phyloP scores from a whole-genome alignment of 345 rosid species.

The Populus pruinosa region DNA sequence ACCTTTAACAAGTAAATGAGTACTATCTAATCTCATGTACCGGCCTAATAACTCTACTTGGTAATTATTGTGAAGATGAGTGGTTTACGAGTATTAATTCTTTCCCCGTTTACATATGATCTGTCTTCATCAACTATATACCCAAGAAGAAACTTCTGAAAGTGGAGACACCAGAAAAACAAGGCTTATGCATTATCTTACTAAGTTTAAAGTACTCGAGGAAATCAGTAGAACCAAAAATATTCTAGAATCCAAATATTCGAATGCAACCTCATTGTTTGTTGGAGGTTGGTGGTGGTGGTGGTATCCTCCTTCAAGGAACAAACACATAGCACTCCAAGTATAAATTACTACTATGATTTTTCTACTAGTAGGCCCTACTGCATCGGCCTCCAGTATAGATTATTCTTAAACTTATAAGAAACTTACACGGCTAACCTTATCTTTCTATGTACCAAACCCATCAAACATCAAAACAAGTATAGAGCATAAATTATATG shows the following conservation, averaged over 20 bases:
- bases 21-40: neutral
- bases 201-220: neutral
- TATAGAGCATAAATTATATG: neutral
- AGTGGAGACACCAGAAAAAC: neutral
- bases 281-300: slow-evolving; percentile 14
- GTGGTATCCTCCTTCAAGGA: slow-evolving; percentile 19
- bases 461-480: slow-evolving; percentile 7
- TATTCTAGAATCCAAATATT: slow-evolving; percentile 14
- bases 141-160: neutral
- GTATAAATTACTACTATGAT: slow-evolving; percentile 10
- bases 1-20: neutral
- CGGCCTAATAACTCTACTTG: neutral
- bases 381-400: slow-evolving; percentile 24
- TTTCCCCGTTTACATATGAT: neutral
- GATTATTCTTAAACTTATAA: slow-evolving; percentile 4
- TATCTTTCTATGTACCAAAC: slow-evolving; percentile 17
- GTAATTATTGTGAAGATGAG: neutral
- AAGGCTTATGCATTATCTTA: slow-evolving; percentile 13
- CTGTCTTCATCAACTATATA: neutral
- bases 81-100: neutral
- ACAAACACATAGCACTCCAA: slow-evolving; percentile 11
- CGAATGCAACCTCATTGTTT: slow-evolving; percentile 11
- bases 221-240: neutral
- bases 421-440: slow-evolving; percentile 11
- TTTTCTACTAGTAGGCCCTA: slow-evolving; percentile 33